Evolutionary conservation across 1,139 yeast species (phyloP).

Genomic region (Oligophagozyma castellii): DNA sequence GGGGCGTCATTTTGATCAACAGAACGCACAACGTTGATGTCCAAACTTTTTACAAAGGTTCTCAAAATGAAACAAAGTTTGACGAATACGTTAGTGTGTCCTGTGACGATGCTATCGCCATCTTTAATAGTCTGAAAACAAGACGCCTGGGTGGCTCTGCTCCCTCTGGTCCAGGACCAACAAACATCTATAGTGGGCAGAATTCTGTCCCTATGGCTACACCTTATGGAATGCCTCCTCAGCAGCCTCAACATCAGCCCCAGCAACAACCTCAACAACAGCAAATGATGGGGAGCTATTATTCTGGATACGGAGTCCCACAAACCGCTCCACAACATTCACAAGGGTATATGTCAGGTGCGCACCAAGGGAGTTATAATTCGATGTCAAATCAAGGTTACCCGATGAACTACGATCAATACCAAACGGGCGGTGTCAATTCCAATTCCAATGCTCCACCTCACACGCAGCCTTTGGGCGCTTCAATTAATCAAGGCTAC

Average conservation of each 20-base stretch:
- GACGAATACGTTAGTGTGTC: slow-evolving; percentile 69
- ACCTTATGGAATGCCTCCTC: slow-evolving; percentile 2
- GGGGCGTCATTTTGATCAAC: slow-evolving; percentile 59
- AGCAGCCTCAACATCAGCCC: slow-evolving; percentile 11
- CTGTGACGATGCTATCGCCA: slow-evolving; percentile 43
- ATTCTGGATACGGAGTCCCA: slow-evolving; percentile 5
- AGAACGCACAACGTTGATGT: slow-evolving; percentile 44
- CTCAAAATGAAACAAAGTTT: slow-evolving; percentile 59
- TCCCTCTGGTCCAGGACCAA: slow-evolving; percentile 4
- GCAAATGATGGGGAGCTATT: too few species aligned
- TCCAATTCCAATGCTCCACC: slow-evolving; percentile 4
- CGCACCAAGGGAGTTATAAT: slow-evolving; percentile 4
- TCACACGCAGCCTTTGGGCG: slow-evolving; percentile 2
- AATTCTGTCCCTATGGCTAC: slow-evolving; percentile 4
- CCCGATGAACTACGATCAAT: slow-evolving; percentile 5
- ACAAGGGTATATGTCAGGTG: neutral
- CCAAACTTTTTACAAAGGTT: slow-evolving; percentile 56
- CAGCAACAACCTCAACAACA: slow-evolving; percentile 12
- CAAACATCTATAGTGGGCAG: slow-evolving; percentile 14
- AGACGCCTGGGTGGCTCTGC: slow-evolving; percentile 21
- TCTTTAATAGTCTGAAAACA: slow-evolving; percentile 29
- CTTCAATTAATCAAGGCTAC: slow-evolving; percentile 11
- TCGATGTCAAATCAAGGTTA: slow-evolving; percentile 7
- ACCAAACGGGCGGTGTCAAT: slow-evolving; percentile 8
- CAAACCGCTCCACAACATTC: slow-evolving; percentile 9